Evolutionary conservation across 352 stramenopile species (phyloP).

Genomic region (Peronospora farinosa): DNA sequence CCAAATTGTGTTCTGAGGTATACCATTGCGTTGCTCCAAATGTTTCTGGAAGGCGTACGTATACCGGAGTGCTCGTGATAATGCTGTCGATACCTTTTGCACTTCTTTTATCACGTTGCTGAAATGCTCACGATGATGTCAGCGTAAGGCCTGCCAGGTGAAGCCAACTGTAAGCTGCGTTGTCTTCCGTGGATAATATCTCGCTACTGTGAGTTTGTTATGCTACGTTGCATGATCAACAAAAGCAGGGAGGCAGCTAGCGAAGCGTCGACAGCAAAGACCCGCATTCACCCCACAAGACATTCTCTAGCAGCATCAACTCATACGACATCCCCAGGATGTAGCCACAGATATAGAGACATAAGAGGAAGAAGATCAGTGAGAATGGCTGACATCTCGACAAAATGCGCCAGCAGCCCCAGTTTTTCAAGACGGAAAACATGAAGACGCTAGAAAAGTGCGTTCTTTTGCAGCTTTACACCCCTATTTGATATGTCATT

Average conservation of each 20-base stretch:
- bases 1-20: conserved; percentile 51
- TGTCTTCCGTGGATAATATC: not conserved
- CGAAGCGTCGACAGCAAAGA: not conserved
- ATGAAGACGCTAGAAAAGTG: too few relatives aligned
- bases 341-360: conserved; percentile 47
- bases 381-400: too few relatives aligned
- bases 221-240: conserved; percentile 23
- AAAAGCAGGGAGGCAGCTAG: conserved; percentile 9
- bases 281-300: too few relatives aligned
- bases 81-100: too few relatives aligned
- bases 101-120: conserved; percentile 29
- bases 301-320: conserved; percentile 7
- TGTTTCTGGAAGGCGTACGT: conserved; percentile 50
- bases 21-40: conserved; percentile 39
- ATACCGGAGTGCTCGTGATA: not conserved
- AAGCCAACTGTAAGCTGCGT: not conserved
- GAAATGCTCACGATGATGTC: conserved; percentile 63
- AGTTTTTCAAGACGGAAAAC: too few relatives aligned
- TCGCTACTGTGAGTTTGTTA: not conserved
- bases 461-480: too few relatives aligned
- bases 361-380: conserved; percentile 50
- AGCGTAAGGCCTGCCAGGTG: conserved; percentile 47
- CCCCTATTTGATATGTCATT: too few relatives aligned
- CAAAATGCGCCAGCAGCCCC: too few relatives aligned
- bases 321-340: conserved; percentile 1